Base-by-base conservation (phyloP, 2,329 filamentous ascomycete species). In the Diplodia seriata region DNA sequence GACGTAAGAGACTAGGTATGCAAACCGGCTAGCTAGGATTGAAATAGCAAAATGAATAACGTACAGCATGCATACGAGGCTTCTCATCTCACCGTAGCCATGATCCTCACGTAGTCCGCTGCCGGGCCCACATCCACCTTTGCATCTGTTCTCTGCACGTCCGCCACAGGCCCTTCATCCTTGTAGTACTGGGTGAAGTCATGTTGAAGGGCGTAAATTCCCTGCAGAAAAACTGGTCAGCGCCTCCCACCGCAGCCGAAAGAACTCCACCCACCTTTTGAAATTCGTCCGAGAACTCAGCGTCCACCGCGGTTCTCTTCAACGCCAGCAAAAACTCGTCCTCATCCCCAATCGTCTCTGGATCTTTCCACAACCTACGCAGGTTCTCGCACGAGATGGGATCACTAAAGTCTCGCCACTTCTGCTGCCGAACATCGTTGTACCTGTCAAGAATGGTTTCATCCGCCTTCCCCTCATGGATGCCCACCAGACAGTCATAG, bases 401-500 rank as follows among this genome's bases (percentile, higher is more conserved):
- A 49, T 71, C 67, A 26, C 67, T 57, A 20, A 71, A 20, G 1
- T 68, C 59, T 9, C 5, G 43, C 23, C 62, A 71, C 12, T 59
- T 66, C 57, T 70, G 36, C 40, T 63, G 47, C 54, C 70, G 29
- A 12, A 70, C 26, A 3, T 72, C 70, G 47, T 54, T 55, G 53
- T 71, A 72, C 12, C 47, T 40, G 33, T 72, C 68, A 2, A 72
- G 70, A n/a, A 72, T 72, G 0, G 53, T 47, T 4, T 64, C 62
- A 36, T 65, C 57, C 2, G 70, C 68, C 23, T 68, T 59, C 9
- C 50, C 51, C 14, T 68, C 54, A 29, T 70, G 66, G 2, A 72
- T 70, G 1, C 66, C 70, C 1, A 54, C 71, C 1, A 89, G 79
- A 70, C 85, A 87, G 69, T 89, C 85, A 59, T 81, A 85, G 3